These are phyloP conservation scores for Xylaria polymorpha DNA, from an alignment of 2,329 filamentous ascomycete species.

Conservation along the genomic window DNA sequence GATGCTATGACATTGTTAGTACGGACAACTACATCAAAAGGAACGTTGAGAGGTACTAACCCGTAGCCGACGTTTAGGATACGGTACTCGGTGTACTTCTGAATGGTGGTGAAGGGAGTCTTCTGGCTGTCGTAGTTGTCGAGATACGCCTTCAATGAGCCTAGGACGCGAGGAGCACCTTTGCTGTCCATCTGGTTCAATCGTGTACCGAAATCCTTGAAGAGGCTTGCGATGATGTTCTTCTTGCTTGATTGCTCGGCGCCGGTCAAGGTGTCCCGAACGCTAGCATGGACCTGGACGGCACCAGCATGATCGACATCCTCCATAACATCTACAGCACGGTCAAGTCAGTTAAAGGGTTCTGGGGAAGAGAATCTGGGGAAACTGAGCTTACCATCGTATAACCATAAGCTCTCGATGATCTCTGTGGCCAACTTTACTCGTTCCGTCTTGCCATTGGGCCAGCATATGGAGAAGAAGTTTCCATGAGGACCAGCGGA, in stretches of 20 bases:
- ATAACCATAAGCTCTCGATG: constrained; percentile 41
- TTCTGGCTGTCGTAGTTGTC: constrained; percentile 43
- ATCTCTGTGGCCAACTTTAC: constrained; percentile 42
- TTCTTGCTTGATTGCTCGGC: constrained; percentile 32
- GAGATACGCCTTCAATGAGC: constrained; percentile 38
- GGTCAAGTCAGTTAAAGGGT: constrained; percentile 13
- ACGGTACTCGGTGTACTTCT: constrained; percentile 42
- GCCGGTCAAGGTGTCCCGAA: constrained; percentile 35
- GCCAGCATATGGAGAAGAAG: constrained; percentile 41
- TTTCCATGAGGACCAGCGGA: constrained; percentile 40
- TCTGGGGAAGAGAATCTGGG: not conserved
- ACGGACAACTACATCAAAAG: not conserved
- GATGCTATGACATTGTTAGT: constrained; percentile 31
- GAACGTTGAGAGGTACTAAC: constrained; percentile 17
- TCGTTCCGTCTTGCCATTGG: constrained; percentile 39
- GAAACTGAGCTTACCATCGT: constrained; percentile 38
- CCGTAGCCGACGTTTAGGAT: constrained; percentile 41
- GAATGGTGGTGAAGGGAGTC: constrained; percentile 39
- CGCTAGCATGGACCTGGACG: constrained; percentile 36
- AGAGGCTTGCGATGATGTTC: constrained; percentile 34
- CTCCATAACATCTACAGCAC: constrained; percentile 38
- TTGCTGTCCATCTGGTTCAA: constrained; percentile 39
- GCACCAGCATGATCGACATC: constrained; percentile 39
- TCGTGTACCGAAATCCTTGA: constrained; percentile 38
- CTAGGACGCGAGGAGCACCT: constrained; percentile 36